These are phyloP conservation scores for Curvularia spicifera DNA, from an alignment of 2,329 filamentous ascomycete genomes.

Conservation along the genomic window DNA sequence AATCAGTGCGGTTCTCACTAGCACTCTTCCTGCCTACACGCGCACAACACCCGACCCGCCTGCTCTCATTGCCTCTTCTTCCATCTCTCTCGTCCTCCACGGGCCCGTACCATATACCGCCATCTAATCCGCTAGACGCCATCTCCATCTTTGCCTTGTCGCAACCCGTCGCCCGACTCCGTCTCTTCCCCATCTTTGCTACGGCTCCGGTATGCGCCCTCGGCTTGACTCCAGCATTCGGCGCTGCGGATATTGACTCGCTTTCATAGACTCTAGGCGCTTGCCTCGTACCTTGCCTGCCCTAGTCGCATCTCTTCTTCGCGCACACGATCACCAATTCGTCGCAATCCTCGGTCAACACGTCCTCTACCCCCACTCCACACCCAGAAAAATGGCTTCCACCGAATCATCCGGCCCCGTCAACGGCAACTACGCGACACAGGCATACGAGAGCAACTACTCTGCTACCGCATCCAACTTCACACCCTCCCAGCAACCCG, in stretches of 20 bases:
- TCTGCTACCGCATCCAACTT: conserved; percentile 39
- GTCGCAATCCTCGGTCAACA: conserved; percentile 12
- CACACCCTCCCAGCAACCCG: conserved; percentile 35
- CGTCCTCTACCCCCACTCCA: conserved; percentile 18
- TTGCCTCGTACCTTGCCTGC: conserved; percentile 12
- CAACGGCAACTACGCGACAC: conserved; percentile 58
- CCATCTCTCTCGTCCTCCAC: conserved; percentile 21
- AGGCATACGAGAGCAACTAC: conserved; percentile 52
- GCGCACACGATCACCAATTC: conserved; percentile 12
- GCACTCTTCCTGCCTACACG: conserved; percentile 20
- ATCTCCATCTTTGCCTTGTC: conserved; percentile 11
- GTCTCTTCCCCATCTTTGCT: conserved; percentile 17
- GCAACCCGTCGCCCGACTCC: conserved; percentile 17
- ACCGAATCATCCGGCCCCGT: conserved; percentile 48
- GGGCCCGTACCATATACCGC: conserved; percentile 23
- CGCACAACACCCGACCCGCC: conserved; percentile 16
- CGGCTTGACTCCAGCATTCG: conserved; percentile 2
- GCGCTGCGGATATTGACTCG: conserved; percentile 8
- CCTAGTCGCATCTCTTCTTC: conserved; percentile 11
- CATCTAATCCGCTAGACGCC: conserved; percentile 23
- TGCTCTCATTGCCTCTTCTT: conserved; percentile 9
- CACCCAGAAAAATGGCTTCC: conserved; percentile 41
- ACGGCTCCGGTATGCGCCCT: conserved; percentile 23
- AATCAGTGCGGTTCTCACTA: conserved; percentile 21
- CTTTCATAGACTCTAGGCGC: conserved; percentile 12